Evolutionary conservation across 1,284 basidiomycete species (phyloP), one percentile per base, ranked within the genome.

Genomic region (Mrakiaceae sp.): DNA sequence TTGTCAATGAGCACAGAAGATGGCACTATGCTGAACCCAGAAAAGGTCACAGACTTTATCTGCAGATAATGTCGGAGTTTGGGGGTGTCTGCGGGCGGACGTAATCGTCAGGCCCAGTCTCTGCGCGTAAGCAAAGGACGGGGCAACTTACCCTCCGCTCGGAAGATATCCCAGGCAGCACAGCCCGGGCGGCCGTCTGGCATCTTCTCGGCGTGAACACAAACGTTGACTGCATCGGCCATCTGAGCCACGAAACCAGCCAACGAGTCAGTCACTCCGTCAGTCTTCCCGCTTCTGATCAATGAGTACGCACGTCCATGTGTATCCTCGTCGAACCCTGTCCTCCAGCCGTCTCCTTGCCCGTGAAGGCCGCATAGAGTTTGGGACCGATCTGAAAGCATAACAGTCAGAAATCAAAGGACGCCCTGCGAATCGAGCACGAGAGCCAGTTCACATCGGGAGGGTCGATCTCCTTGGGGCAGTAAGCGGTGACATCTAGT

Each of bases 171-270:
- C 94, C 94, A 98, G 0, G 86, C 88, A 0, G 94, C 94, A 68
- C 83, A 87, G 1, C 93, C 93, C 0, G 83, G 81, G 11, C 79
- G 76, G 6, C 86, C 87, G 68, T 87, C 83, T 0, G 81, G 78
- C 3, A 81, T 81, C 1, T 75, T 71, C 5, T 84, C 79, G 7
- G 90, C 82, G 73, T 85, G 85, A 8, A 89, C 27, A 27, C 27
- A 27, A 27, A 27, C 27, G 27, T 27, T 27, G 27, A 27, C 27
- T 27, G 27, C 27, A 27, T 27, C 27, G 27, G 27, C 82, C 88
- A 97, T 91, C 70, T 96, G 83, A 74, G 97, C 97, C 68, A 96
- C 79, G 1, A 91, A 92, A 71, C 97, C 93, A 0, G 93, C 91
- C 27, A 4, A 4, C 27, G 14, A 55, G 10, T 5, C 53, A 27